phyloP scores from a whole-genome alignment of 352 stramenopile genomes.

The Phytopythium vexans region DNA sequence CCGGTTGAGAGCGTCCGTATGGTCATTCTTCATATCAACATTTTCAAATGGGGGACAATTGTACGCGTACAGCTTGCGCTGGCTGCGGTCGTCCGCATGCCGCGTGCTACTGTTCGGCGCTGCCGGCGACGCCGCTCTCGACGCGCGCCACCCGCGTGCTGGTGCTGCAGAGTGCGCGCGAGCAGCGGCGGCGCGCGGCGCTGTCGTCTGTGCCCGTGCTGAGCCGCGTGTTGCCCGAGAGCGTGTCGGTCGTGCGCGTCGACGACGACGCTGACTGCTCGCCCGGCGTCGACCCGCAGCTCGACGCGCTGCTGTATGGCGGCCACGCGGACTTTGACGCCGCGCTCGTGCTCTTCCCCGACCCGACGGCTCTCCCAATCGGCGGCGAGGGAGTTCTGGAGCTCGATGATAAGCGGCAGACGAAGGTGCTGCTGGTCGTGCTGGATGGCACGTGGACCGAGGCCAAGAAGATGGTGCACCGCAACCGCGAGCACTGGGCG shows the following conservation, averaged over 20 bases:
- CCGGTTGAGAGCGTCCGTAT: no score
- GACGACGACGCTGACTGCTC: slow-evolving; percentile 22
- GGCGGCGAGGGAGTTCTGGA: not conserved
- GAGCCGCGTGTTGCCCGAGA: slow-evolving; percentile 31
- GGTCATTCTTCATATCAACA: no score
- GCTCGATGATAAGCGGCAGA: not conserved
- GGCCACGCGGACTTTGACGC: slow-evolving; percentile 13
- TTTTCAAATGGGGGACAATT: no score
- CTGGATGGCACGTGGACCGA: slow-evolving; percentile 82
- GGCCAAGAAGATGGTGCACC: slow-evolving; percentile 72
- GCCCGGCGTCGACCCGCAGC: slow-evolving; percentile 10
- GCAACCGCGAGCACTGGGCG: slow-evolving; percentile 40
- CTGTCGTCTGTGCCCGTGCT: slow-evolving; percentile 73
- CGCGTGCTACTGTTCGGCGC: slow-evolving; percentile 57
- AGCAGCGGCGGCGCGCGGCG: slow-evolving; percentile 44
- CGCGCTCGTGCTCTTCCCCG: slow-evolving; percentile 41
- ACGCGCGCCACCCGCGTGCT: slow-evolving; percentile 41
- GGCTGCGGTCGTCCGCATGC: slow-evolving; percentile 39
- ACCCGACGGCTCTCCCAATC: slow-evolving; percentile 31
- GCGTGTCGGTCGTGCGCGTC: slow-evolving; percentile 35
- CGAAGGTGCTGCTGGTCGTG: slow-evolving; percentile 45
- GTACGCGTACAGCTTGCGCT: slow-evolving; percentile 29
- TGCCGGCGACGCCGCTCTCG: slow-evolving; percentile 23
- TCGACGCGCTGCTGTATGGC: slow-evolving; percentile 34
- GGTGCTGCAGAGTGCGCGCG: slow-evolving; percentile 60